A percentile compares a stretch with the other conserved stretches of the same genome.
Conservation (phyloP, 2,329 filamentous ascomycete species). For the Polytolypa hystricis region DNA sequence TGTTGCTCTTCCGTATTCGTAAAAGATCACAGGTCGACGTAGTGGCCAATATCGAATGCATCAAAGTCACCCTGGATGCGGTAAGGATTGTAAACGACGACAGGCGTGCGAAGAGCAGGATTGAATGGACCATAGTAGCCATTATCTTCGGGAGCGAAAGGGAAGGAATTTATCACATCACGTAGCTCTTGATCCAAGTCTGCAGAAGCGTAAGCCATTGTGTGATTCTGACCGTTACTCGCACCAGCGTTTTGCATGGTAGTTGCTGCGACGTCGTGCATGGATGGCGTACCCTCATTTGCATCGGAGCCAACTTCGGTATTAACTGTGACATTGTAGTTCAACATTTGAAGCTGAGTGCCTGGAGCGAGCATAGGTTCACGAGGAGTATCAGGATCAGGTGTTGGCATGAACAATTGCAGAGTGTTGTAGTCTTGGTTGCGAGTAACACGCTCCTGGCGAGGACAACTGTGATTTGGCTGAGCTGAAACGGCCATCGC, state of each 20-base stretch:
- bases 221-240: neutral
- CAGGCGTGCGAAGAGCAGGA: constrained; percentile 10
- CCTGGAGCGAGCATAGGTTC: neutral
- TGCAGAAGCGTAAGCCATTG: constrained; percentile 5
- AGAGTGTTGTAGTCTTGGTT: constrained; percentile 11
- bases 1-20: too few species aligned
- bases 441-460: constrained; percentile 7
- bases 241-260: neutral
- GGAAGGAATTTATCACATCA: constrained; percentile 6
- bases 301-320: neutral
- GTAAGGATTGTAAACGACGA: constrained; percentile 18
- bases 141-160: constrained; percentile 9
- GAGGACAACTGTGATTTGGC: constrained; percentile 8
- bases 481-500: constrained; percentile 20
- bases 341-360: neutral
- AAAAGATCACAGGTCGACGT: constrained; percentile 8
- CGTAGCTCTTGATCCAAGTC: constrained; percentile 9
- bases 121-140: constrained; percentile 18
- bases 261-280: neutral
- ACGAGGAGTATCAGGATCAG: too few species aligned
- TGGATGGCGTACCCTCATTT: neutral
- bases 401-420: too few species aligned
- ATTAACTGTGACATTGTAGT: neutral
- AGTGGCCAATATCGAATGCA: constrained; percentile 17
- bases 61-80: constrained; percentile 18